These are phyloP conservation scores for Diaporthe velutina DNA, from an alignment of 2,329 filamentous ascomycete species.

Conservation along the genomic window DNA sequence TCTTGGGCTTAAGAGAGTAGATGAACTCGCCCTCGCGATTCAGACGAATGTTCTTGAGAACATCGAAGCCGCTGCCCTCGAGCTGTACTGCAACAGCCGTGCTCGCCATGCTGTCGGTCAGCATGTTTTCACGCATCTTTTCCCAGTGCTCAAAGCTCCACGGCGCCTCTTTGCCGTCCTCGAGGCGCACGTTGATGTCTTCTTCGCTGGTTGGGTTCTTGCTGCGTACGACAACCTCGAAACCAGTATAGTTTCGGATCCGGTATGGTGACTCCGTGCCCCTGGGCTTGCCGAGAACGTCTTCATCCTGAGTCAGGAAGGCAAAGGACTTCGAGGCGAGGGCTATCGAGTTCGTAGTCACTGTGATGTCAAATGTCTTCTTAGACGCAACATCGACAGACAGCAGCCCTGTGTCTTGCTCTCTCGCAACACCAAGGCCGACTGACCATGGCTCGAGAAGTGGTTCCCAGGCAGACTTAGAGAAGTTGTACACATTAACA, in stretches of 20 bases:
- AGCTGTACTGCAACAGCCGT: slow-evolving; percentile 83
- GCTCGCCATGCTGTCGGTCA: slow-evolving; percentile 84
- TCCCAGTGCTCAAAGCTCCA: slow-evolving; percentile 99
- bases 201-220: slow-evolving; percentile 77
- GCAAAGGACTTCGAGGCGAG: slow-evolving; percentile 92
- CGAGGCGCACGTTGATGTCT: slow-evolving; percentile 80
- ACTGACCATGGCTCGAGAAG: slow-evolving; percentile 96
- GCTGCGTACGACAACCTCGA: slow-evolving; percentile 86
- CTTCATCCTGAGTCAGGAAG: slow-evolving; percentile 88
- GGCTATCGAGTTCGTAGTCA: slow-evolving; percentile 95
- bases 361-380: slow-evolving; percentile 90
- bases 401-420: slow-evolving; percentile 79
- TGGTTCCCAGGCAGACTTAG: slow-evolving; percentile 98
- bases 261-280: slow-evolving; percentile 93
- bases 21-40: slow-evolving; percentile 95
- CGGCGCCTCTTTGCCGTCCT: slow-evolving; percentile 90
- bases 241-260: slow-evolving; percentile 96
- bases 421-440: slow-evolving; percentile 88
- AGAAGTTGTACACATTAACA: slow-evolving; percentile 98
- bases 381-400: slow-evolving; percentile 89
- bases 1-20: slow-evolving; percentile 89
- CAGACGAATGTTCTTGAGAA: slow-evolving; percentile 87
- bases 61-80: slow-evolving; percentile 94
- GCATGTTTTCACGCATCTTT: slow-evolving; percentile 93
- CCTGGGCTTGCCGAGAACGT: slow-evolving; percentile 92